Percentiles rank a stretch among this genome's conserved stretches.
These are phyloP conservation scores for Blastomyces gilchristii DNA, from an alignment of 2,329 filamentous ascomycete species.

Conservation along the genomic window DNA sequence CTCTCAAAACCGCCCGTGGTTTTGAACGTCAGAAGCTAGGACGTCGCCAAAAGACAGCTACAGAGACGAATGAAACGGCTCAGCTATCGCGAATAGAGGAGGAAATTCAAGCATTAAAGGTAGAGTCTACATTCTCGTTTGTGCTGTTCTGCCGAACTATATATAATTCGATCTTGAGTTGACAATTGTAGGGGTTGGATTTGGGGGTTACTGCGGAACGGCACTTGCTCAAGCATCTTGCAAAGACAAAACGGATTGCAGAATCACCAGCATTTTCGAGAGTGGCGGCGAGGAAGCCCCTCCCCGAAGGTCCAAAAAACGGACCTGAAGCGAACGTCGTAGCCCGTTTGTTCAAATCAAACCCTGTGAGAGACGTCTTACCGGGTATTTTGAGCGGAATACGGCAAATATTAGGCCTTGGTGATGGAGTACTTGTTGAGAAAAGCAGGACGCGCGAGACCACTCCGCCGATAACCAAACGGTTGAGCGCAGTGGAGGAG, in stretches of 20 bases:
- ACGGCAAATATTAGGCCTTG: conserved; percentile 29
- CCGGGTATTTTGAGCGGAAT: conserved; percentile 37
- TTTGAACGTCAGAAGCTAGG: conserved; percentile 56
- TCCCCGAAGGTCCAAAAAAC: conserved; percentile 26
- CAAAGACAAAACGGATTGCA: conserved; percentile 48
- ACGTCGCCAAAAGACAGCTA: conserved; percentile 47
- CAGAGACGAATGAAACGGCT: conserved; percentile 33
- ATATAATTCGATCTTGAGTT: not conserved
- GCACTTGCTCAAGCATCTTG: conserved; percentile 47
- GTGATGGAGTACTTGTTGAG: conserved; percentile 17
- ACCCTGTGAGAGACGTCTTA: conserved; percentile 47
- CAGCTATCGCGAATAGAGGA: conserved; percentile 38
- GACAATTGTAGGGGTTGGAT: conserved; percentile 38
- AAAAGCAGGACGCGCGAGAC: conserved; percentile 10
- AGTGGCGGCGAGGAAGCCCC: conserved; percentile 29
- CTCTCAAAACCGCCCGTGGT: conserved; percentile 48
- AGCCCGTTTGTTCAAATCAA: conserved; percentile 50
- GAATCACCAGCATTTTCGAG: conserved; percentile 40
- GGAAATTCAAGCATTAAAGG: conserved; percentile 50
- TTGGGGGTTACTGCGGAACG: conserved; percentile 40
- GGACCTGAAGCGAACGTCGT: conserved; percentile 47
- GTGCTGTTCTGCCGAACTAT: not conserved
- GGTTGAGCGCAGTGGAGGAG: conserved; percentile 5
- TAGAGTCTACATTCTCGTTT: conserved; percentile 19
- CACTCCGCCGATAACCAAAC: not conserved